These are phyloP conservation scores for Colletotrichum godetiae DNA, from an alignment of 2,329 filamentous ascomycete genomes.

Conservation along the genomic window DNA sequence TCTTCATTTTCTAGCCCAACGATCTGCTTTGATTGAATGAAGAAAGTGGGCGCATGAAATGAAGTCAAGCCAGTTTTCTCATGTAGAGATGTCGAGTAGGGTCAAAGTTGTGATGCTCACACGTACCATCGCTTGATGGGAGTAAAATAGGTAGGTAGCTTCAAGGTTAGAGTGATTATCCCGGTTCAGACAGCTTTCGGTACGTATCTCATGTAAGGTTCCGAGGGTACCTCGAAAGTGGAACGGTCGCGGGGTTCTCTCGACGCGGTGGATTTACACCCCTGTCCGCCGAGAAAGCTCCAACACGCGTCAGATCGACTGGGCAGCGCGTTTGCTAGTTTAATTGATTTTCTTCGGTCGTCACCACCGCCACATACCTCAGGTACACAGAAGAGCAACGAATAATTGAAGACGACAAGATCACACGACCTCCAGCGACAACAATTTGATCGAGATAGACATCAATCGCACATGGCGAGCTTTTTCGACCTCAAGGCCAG, in stretches of 20 bases:
- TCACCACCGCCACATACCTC: neutral
- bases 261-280: conserved; percentile 4
- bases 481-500: conserved; percentile 98
- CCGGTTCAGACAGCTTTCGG: neutral
- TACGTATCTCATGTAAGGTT: neutral
- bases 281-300: conserved; percentile 21
- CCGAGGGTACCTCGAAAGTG: conserved; percentile 3
- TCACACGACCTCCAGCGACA: neutral
- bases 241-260: conserved; percentile 19
- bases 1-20: neutral
- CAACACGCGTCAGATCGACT: conserved; percentile 24
- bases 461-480: conserved; percentile 72
- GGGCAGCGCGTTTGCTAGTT: conserved; percentile 25
- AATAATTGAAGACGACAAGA: neutral
- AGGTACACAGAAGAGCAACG: neutral
- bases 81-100: no score
- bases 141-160: neutral
- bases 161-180: neutral
- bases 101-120: no score
- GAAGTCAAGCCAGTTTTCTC: neutral
- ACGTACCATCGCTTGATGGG: no score
- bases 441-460: neutral
- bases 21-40: neutral
- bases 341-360: conserved; percentile 29
- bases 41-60: neutral